phyloP scores from a whole-genome alignment of 768 basidiomycete genomes.

The Ramaria sp. region DNA sequence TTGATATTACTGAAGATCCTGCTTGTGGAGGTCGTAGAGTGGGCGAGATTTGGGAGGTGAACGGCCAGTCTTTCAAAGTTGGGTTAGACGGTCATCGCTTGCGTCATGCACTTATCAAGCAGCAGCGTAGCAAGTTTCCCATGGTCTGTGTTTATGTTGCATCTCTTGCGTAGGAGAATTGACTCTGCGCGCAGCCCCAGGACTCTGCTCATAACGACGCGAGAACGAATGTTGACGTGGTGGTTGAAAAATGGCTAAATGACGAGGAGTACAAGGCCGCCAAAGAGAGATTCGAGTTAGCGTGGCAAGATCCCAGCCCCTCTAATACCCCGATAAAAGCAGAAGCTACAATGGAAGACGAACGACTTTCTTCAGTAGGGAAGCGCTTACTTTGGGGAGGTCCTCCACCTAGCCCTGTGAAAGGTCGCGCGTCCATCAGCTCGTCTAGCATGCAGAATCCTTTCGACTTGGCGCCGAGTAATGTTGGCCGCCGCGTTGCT shows the following conservation, averaged over 20 bases:
- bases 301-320: slow-evolving; percentile 54
- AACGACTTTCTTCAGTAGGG: background rate
- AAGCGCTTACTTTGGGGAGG: slow-evolving; percentile 10
- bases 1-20: slow-evolving; percentile 34
- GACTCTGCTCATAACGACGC: slow-evolving; percentile 75
- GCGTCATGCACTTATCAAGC: slow-evolving; percentile 61
- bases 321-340: slow-evolving; percentile 15
- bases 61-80: slow-evolving; percentile 62
- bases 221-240: slow-evolving; percentile 54
- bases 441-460: slow-evolving; percentile 9
- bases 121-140: slow-evolving; percentile 52
- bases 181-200: slow-evolving; percentile 38
- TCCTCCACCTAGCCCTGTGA: slow-evolving; percentile 6
- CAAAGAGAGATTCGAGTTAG: slow-evolving; percentile 47
- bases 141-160: slow-evolving; percentile 43
- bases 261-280: slow-evolving; percentile 62
- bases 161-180: background rate
- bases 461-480: slow-evolving; percentile 20
- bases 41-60: slow-evolving; percentile 69
- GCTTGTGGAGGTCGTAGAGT: slow-evolving; percentile 47
- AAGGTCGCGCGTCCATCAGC: slow-evolving; percentile 1
- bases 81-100: slow-evolving; percentile 59
- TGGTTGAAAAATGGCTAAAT: slow-evolving; percentile 69
- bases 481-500: slow-evolving; percentile 34
- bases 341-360: slow-evolving; percentile 33